Evolutionary conservation across 2,329 filamentous ascomycete species (phyloP).

Genomic region (Monilinia vaccinii-corymbosi): DNA sequence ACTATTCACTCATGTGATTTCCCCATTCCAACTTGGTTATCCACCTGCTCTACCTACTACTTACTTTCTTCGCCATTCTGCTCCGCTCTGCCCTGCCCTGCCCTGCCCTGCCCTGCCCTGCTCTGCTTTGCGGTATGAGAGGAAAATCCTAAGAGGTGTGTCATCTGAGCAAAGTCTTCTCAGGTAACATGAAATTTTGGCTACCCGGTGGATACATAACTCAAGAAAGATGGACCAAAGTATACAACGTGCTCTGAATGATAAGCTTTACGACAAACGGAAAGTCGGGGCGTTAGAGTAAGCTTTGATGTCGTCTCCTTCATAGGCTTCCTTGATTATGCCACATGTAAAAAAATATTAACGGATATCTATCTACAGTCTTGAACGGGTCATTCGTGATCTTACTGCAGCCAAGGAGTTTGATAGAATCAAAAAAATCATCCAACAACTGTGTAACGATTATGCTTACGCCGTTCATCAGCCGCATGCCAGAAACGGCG

Average conservation of each 20-base stretch:
- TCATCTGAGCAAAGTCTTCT: conserved; percentile 1
- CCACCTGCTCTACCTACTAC: conserved; percentile 3
- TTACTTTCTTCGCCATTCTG: conserved; percentile 1
- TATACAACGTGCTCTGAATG: conserved; percentile 85
- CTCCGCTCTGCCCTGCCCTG: neutral
- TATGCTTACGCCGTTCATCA: conserved; percentile 97
- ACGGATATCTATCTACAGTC: conserved; percentile 39
- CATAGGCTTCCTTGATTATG: neutral
- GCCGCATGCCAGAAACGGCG: conserved; percentile 91
- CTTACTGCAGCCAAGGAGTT: conserved; percentile 69
- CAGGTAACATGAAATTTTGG: neutral
- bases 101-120: neutral
- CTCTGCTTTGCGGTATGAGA: conserved; percentile 6
- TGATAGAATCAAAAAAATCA: conserved; percentile 72
- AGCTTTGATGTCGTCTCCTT: conserved; percentile 27
- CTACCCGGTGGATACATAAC: neutral
- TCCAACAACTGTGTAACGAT: conserved; percentile 94
- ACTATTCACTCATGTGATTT: conserved; percentile 2
- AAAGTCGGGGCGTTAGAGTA: conserved; percentile 96
- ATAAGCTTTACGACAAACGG: conserved; percentile 98
- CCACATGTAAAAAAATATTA: neutral
- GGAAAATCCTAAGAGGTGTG: neutral
- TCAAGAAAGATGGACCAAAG: conserved; percentile 70
- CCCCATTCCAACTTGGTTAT: conserved; percentile 1
- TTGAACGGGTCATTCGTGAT: conserved; percentile 86